Evolutionary conservation across 768 basidiomycete genomes (phyloP).

Genomic region (Suillus plorans): DNA sequence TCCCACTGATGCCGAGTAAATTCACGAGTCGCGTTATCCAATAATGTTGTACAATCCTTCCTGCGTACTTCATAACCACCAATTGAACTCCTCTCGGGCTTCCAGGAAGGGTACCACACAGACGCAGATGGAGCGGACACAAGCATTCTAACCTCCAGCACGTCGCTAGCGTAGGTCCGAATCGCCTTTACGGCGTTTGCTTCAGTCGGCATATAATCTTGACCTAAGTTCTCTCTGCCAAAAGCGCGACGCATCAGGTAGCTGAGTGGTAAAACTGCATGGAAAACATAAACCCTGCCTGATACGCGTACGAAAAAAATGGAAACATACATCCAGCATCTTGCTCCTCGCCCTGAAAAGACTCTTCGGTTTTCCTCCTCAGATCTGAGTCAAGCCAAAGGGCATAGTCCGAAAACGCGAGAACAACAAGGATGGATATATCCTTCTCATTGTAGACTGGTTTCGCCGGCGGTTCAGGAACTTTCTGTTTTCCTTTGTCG

Average conservation of each 20-base stretch:
- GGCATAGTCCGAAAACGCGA: constrained; percentile 71
- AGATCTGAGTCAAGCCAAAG: constrained; percentile 65
- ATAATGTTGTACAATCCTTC: constrained; percentile 39
- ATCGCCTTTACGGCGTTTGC: constrained; percentile 56
- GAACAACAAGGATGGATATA: constrained; percentile 46
- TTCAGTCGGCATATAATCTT: constrained; percentile 35
- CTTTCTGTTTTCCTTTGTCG: constrained; percentile 28
- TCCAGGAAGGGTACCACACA: constrained; percentile 35
- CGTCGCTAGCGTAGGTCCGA: constrained; percentile 44
- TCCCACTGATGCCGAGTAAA: constrained; percentile 57
- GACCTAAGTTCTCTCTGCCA: constrained; percentile 21
- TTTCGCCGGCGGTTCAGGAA: constrained; percentile 18
- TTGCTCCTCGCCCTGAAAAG: constrained; percentile 16
- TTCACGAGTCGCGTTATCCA: constrained; percentile 21
- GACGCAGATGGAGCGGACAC: constrained; percentile 44
- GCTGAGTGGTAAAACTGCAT: constrained; percentile 59
- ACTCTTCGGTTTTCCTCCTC: constrained; percentile 44
- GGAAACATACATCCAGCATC: constrained; percentile 50
- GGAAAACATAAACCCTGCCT: constrained; percentile 16
- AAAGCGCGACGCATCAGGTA: constrained; percentile 45
- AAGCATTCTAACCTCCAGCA: constrained; percentile 62
- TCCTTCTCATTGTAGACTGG: constrained; percentile 38
- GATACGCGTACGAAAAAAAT: background rate
- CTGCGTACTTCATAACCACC: constrained; percentile 70
- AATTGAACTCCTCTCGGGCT: constrained; percentile 27